These are phyloP conservation scores for Raffaelea deltoideospora DNA, from an alignment of 2,329 filamentous ascomycete species.

Conservation along the genomic window DNA sequence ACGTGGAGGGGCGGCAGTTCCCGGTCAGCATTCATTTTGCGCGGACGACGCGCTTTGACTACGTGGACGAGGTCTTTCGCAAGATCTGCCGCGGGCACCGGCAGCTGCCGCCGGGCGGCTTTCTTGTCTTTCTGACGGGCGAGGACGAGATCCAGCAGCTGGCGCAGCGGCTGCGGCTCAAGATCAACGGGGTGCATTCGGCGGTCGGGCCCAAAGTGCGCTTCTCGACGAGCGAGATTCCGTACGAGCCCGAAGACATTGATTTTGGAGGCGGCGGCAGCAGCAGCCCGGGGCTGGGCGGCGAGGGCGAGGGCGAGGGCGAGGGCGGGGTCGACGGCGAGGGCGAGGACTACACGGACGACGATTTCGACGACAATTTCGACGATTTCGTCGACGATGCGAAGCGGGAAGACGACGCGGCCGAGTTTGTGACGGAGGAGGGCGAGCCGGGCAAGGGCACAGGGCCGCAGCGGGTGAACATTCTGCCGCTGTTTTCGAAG, in stretches of 20 bases:
- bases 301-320: conserved; percentile 10
- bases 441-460: conserved; percentile 38
- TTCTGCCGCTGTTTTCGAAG: conserved; percentile 88
- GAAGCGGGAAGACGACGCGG: conserved; percentile 49
- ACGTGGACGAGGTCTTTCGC: conserved; percentile 75
- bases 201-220: conserved; percentile 51
- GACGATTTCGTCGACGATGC: too few relatives aligned
- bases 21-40: conserved; percentile 83
- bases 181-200: conserved; percentile 42
- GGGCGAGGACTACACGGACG: conserved; percentile 44
- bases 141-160: conserved; percentile 80
- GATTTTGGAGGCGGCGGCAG: conserved; percentile 55
- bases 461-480: conserved; percentile 60
- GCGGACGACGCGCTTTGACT: conserved; percentile 68
- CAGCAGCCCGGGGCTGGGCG: too few relatives aligned
- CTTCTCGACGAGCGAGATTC: conserved; percentile 61
- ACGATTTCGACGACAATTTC: conserved; percentile 40
- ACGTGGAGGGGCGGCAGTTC: conserved; percentile 85
- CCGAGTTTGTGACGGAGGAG: conserved; percentile 43
- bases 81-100: conserved; percentile 80
- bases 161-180: conserved; percentile 61
- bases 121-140: conserved; percentile 88
- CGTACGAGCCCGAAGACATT: conserved; percentile 73
- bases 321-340: conserved; percentile 40
- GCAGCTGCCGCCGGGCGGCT: conserved; percentile 78